Conservation (phyloP, 345 rosid genomes). For the Eucalyptus victrix region DNA sequence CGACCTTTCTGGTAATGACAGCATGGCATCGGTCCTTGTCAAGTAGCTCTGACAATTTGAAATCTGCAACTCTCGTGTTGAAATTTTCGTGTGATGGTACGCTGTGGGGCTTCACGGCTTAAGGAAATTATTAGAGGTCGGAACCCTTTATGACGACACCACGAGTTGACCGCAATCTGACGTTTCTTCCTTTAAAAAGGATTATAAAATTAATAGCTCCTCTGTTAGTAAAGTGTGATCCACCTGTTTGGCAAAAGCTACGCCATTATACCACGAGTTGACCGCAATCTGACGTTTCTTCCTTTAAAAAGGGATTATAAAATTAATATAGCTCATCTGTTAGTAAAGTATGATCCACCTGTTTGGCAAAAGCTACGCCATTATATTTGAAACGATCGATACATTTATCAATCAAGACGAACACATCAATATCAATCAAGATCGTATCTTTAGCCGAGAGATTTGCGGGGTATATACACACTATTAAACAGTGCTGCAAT, state of each 20-base stretch:
- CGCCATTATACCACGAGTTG: neutral
- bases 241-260: neutral
- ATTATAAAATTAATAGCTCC: neutral
- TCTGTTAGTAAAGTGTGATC: neutral
- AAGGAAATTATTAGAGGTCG: neutral
- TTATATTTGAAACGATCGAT: neutral
- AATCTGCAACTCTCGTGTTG: neutral
- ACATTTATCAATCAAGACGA: neutral
- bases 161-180: neutral
- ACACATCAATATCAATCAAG: neutral
- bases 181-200: neutral
- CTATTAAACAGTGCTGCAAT: neutral
- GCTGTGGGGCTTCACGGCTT: neutral
- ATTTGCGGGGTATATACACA: neutral
- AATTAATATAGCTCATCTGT: neutral
- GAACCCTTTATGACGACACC: neutral
- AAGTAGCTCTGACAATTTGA: neutral
- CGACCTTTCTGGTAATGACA: neutral
- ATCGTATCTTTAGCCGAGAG: neutral
- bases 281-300: neutral
- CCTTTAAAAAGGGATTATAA: neutral
- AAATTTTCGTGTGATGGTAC: neutral
- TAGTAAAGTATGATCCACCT: neutral
- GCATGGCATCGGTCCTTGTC: neutral
- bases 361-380: neutral